Evolutionary conservation across 2,329 filamentous ascomycete species (phyloP).

Genomic region (Cladosporium oxysporum): DNA sequence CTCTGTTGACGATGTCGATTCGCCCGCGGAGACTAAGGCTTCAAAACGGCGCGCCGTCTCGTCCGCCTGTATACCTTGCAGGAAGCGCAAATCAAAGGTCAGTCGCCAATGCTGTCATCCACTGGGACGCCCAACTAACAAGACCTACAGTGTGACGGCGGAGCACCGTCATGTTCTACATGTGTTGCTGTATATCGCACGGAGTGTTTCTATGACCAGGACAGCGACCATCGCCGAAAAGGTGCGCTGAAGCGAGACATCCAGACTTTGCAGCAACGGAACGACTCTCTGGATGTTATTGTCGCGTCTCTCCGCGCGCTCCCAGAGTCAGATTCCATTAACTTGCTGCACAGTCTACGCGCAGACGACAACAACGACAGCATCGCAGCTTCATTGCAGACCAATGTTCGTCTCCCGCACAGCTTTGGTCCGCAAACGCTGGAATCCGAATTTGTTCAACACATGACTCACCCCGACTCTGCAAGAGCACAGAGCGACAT

Average conservation of each 20-base stretch:
- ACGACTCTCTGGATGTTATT: constrained; percentile 43
- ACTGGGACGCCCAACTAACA: not conserved
- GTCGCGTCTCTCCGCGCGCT: constrained; percentile 46
- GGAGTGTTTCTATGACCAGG: constrained; percentile 52
- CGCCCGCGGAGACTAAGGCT: constrained; percentile 30
- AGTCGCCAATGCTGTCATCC: constrained; percentile 20
- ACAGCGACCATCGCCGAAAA: constrained; percentile 50
- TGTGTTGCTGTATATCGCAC: constrained; percentile 54
- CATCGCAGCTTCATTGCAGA: constrained; percentile 44
- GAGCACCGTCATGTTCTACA: constrained; percentile 51
- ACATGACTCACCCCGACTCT: constrained; percentile 23
- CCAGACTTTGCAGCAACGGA: constrained; percentile 39
- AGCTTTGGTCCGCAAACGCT: constrained; percentile 36
- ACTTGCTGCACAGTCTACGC: constrained; percentile 47
- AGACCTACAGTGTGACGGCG: constrained; percentile 50
- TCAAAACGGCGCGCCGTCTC: constrained; percentile 41
- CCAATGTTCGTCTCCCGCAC: constrained; percentile 40
- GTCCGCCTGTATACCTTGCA: constrained; percentile 52
- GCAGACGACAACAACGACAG: constrained; percentile 42
- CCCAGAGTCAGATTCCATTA: constrained; percentile 47
- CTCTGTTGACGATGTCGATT: constrained; percentile 28
- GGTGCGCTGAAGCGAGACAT: constrained; percentile 45
- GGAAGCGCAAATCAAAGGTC: constrained; percentile 54
- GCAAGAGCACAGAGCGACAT: constrained; percentile 17
- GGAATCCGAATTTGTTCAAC: constrained; percentile 36